Evolutionary conservation across 2,329 filamentous ascomycete species (phyloP).

Genomic region (Herpomyces periplanetae): DNA sequence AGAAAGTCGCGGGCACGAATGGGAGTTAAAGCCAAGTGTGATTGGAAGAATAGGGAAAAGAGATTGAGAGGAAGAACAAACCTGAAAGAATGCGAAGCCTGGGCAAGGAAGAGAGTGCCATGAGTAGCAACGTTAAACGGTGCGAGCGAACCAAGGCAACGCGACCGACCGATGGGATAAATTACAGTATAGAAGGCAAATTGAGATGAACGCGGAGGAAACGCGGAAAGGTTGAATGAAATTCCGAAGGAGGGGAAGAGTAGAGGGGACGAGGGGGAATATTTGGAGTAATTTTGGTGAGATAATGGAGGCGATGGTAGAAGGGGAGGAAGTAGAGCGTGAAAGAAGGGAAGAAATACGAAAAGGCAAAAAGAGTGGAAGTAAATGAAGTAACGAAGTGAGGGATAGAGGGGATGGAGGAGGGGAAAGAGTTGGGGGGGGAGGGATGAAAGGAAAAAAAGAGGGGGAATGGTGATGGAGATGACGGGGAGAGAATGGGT

Average conservation of each 20-base stretch:
- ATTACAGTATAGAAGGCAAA: slow-evolving; percentile 4
- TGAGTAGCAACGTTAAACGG: background rate
- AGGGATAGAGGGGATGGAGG: slow-evolving; percentile 2
- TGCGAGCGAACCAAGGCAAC: background rate
- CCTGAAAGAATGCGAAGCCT: no score
- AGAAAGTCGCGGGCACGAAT: no score
- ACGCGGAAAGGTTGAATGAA: slow-evolving; percentile 13
- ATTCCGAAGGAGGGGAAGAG: slow-evolving; percentile 6
- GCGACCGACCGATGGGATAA: background rate
- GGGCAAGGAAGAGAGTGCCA: no score
- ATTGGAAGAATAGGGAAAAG: no score
- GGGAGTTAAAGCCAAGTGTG: no score
- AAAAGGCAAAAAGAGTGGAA: slow-evolving; percentile 3
- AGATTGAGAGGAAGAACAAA: no score
- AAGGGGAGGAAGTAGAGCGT: slow-evolving; percentile 3
- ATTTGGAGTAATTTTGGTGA: slow-evolving; percentile 3
- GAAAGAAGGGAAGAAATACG: slow-evolving; percentile 4
- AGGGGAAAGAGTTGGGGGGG: slow-evolving; percentile 3
- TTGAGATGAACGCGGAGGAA: slow-evolving; percentile 14
- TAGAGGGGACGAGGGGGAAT: slow-evolving; percentile 2
- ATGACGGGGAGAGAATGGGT: slow-evolving; percentile 1
- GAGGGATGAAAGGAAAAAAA: slow-evolving; percentile 2
- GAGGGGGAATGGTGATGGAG: slow-evolving; percentile 2
- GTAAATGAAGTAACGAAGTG: slow-evolving; percentile 3
- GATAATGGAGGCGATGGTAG: slow-evolving; percentile 4